Evolutionary conservation across 495 filamentous ascomycete genomes (phyloP), one percentile per base, ranked within the genome.

Genomic region (Podospora appendiculata): DNA sequence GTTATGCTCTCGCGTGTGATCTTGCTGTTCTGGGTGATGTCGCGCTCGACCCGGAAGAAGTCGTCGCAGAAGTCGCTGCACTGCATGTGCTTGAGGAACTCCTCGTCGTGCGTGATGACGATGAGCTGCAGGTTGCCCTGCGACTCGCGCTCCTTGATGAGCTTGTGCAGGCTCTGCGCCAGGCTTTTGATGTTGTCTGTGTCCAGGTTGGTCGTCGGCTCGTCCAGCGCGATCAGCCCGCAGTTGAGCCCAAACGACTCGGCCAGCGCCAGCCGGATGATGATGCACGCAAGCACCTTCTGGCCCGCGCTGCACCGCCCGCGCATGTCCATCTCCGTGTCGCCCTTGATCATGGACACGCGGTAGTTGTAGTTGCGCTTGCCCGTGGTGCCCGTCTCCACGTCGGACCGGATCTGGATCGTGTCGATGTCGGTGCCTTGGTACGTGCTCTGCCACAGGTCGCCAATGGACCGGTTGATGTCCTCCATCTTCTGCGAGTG

Each of bases 321-420:
- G 53, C 93, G 89, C 93, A 99, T 99, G 71, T 99, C 93, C 92
- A 99, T 96, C 68, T 99, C 93, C 4, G 86, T 85, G 58, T 91
- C 88, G 62, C 90, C 84, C 73, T 99, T 99, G 57, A 96, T 84
- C 94, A 99, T 99, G 72, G 87, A 89, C 0, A 98, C 93, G 50
- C 94, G 87, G 72, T 98, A 98, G 67, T 98, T 96, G 78, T 97
- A 98, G 34, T 78, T 87, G 48, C 87, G 82, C 59, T 89, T 93
- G 51, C 82, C 85, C 48, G 80, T 84, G 19, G 42, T 41, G 12
- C 43, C 55, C 42, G 78, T 77, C 65, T 93, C 90, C 58, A 84
- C 85, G 70, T 95, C 91, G 41, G 90, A 94, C 40, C 87, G 83
- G 66, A 97, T 97, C 58, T 95, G 78, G 66, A 98, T 95, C 9